Evolutionary conservation across 768 basidiomycete species (phyloP).

Genomic region (Collybia sordida): DNA sequence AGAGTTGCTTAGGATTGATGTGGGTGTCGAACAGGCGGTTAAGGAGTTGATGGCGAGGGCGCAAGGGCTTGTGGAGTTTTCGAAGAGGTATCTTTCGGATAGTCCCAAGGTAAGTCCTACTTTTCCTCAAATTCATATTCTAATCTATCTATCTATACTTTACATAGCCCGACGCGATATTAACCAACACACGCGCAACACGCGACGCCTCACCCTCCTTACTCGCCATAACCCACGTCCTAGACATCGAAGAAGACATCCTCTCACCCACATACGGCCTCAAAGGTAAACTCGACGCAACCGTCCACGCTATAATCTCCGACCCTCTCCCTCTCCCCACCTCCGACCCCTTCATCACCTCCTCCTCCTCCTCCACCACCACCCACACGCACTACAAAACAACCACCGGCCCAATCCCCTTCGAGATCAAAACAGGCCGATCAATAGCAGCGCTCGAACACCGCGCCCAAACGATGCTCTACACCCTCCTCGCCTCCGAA

Average conservation of each 20-base stretch:
- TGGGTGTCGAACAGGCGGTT: slow-evolving; percentile 61
- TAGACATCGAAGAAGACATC: slow-evolving; percentile 95
- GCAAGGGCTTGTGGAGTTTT: slow-evolving; percentile 63
- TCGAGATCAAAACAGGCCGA: slow-evolving; percentile 96
- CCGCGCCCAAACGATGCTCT: slow-evolving; percentile 96
- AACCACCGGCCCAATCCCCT: slow-evolving; percentile 57
- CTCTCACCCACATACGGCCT: slow-evolving; percentile 94
- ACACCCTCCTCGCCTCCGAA: slow-evolving; percentile 87
- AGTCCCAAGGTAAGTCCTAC: slow-evolving; percentile 56
- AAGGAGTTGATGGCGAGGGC: slow-evolving; percentile 62
- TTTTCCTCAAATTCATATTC: background rate
- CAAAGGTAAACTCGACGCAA: slow-evolving; percentile 94
- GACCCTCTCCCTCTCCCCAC: slow-evolving; percentile 5
- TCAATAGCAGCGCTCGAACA: slow-evolving; percentile 80
- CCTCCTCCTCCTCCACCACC: too few species aligned
- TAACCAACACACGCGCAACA: slow-evolving; percentile 65
- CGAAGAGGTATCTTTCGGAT: slow-evolving; percentile 61
- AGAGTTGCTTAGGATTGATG: slow-evolving; percentile 60
- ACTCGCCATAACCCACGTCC: slow-evolving; percentile 71
- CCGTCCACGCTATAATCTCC: slow-evolving; percentile 65
- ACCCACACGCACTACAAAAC: slow-evolving; percentile 19
- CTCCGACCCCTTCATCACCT: slow-evolving; percentile 7
- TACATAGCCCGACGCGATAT: slow-evolving; percentile 66
- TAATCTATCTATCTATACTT: background rate
- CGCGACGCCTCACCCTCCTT: slow-evolving; percentile 31